phyloP scores from a whole-genome alignment of 129 eudicot genomes.

The Artemisia tridentata region DNA sequence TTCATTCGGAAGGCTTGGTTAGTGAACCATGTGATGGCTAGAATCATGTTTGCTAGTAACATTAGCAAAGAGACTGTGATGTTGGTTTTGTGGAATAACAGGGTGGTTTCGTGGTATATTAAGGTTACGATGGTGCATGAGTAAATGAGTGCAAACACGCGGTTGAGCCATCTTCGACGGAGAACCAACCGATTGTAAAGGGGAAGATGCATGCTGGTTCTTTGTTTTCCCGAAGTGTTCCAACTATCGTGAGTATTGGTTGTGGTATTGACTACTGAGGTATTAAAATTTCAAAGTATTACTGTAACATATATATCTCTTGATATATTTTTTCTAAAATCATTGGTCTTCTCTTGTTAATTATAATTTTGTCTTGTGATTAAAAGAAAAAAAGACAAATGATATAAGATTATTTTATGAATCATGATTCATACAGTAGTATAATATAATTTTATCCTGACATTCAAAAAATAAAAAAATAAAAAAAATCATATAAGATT shows the following conservation, averaged over 20 bases:
- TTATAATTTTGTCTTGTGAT: no score
- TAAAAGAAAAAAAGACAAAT: no score
- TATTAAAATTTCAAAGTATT: no score
- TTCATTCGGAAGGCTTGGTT: constrained; percentile 51
- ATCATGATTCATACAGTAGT: no score
- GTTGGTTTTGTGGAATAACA: constrained; percentile 34
- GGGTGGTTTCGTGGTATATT: constrained; percentile 33
- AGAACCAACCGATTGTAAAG: constrained; percentile 32
- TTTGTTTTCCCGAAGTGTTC: not conserved
- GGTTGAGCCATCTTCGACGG: constrained; percentile 45
- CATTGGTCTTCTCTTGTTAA: no score
- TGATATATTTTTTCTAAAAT: no score
- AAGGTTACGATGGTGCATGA: constrained; percentile 33
- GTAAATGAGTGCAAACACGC: constrained; percentile 43
- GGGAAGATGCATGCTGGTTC: constrained; percentile 21
- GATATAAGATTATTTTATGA: no score
- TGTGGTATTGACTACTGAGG: no score
- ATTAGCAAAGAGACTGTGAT: constrained; percentile 20
- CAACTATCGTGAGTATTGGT: not conserved
- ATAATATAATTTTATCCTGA: no score
- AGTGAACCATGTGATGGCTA: constrained; percentile 49
- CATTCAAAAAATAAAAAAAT: no score
- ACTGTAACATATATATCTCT: no score
- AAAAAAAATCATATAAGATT: no score
- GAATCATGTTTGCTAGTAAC: constrained; percentile 40